phyloP scores from a whole-genome alignment of 169 alveolate genomes.

The Theileria annulata region DNA sequence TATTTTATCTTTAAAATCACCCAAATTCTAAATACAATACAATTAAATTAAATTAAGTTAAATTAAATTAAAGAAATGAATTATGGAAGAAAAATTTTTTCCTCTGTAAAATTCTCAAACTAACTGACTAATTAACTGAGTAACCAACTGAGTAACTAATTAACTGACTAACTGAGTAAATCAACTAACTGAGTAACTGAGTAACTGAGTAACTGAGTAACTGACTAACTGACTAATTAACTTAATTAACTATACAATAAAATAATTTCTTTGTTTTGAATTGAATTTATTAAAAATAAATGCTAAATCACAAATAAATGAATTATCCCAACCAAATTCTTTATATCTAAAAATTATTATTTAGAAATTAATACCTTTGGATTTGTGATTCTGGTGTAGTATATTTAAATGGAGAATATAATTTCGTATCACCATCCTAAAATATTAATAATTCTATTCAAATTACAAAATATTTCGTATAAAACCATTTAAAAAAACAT shows the following conservation, averaged over 20 bases:
- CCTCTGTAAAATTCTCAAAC: too few species aligned
- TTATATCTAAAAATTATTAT: neutral
- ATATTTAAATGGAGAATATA: neutral
- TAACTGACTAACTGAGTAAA: too few species aligned
- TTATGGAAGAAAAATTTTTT: too few species aligned
- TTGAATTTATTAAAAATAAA: too few species aligned
- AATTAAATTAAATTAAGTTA: too few species aligned
- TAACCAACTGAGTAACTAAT: too few species aligned
- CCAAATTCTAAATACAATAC: neutral
- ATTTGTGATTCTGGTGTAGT: neutral
- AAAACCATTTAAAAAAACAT: neutral
- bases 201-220: too few species aligned
- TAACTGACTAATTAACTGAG: too few species aligned
- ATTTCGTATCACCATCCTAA: neutral
- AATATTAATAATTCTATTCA: neutral
- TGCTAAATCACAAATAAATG: neutral
- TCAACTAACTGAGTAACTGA: too few species aligned
- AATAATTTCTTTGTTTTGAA: neutral
- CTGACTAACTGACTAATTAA: too few species aligned
- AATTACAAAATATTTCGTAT: neutral
- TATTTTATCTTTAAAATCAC: neutral
- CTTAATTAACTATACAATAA: neutral
- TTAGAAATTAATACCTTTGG: neutral
- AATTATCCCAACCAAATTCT: neutral
- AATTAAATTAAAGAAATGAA: too few species aligned